Evolutionary conservation across 2,329 filamentous ascomycete species (phyloP), one percentile per base, ranked within the genome.

Genomic region (Colletotrichum higginsianum): DNA sequence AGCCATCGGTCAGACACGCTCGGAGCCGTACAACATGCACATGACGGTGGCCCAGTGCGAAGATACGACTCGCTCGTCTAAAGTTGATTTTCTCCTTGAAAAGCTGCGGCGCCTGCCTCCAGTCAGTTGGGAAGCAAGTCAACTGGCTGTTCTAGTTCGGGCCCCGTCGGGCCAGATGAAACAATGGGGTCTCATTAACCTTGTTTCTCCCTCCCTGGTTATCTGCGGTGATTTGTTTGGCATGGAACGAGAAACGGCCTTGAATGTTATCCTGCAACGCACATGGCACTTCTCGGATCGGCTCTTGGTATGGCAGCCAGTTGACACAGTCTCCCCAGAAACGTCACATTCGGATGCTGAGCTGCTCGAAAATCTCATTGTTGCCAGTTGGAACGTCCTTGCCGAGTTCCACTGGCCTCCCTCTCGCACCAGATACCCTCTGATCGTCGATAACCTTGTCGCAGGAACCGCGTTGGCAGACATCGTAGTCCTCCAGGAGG

Each of bases 1-100:
- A 4, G 79, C 80, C 1, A 75, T 89, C 18, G 80, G 80, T 1
- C 79, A 80, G 49, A 42, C 69, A 4, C 70, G 71, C 5, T 66
- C 74, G 13, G 73, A 73, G 4, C 61, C 67, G 0, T 87, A 83
- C 70, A 81, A 78, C 15, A 82, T 84, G 75, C 90, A 92, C 77
- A 79, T 93, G 79, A 92, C 89, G 0, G 80, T 92, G 30, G 91
- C 87, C 0, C 90, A 92, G 75, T 88, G 84, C 52, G 83, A 86
- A 46, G 84, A 88, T 30, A 75, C 80, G 7, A 47, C 50, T 12
- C 77, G 80, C 5, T 79, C 82, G 6, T 81, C 83, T 21, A 79
- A 84, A n/a, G 85, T 88, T 71, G 80, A 85, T 9, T 87, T 86
- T 44, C 78, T 91, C 6, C 70, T 89, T 4, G 81, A 86, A 23